phyloP scores from a whole-genome alignment of 306 rosid genomes.

The Macrotyloma uniflorum region DNA sequence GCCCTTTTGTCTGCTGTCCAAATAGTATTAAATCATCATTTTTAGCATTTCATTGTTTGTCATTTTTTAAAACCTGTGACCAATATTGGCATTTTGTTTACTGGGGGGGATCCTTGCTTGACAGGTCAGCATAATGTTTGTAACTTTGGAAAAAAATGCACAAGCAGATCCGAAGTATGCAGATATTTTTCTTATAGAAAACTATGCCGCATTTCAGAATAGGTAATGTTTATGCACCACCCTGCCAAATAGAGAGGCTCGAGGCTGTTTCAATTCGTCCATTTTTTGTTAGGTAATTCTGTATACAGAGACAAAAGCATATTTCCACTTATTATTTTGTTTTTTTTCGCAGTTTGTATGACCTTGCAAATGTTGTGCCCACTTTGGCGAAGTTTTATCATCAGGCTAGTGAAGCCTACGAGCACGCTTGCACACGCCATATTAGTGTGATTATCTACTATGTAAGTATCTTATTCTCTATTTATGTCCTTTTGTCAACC shows the following conservation, averaged over 20 bases:
- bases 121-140: slow-evolving; percentile 98
- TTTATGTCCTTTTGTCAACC: neutral
- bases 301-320: neutral
- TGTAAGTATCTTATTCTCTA: slow-evolving; percentile 55
- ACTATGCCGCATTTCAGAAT: slow-evolving; percentile 97
- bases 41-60: neutral
- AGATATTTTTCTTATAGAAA: slow-evolving; percentile 89
- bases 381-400: slow-evolving; percentile 97
- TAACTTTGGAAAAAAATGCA: slow-evolving; percentile 84
- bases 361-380: slow-evolving; percentile 96
- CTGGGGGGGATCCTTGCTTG: slow-evolving; percentile 41
- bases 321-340: slow-evolving; percentile 24
- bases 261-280: slow-evolving; percentile 18
- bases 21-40: neutral
- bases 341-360: slow-evolving; percentile 72
- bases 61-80: slow-evolving; percentile 27
- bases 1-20: slow-evolving; percentile 15
- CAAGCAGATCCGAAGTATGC: slow-evolving; percentile 89
- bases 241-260: neutral
- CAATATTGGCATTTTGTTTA: slow-evolving; percentile 19
- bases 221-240: slow-evolving; percentile 57
- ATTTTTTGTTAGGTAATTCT: slow-evolving; percentile 22
- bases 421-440: slow-evolving; percentile 94
- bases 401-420: slow-evolving; percentile 98
- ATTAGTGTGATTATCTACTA: slow-evolving; percentile 83